Evolutionary conservation across 2,329 filamentous ascomycete genomes (phyloP), one percentile per base, ranked within the genome.

Genomic region (Penicillium sp.): DNA sequence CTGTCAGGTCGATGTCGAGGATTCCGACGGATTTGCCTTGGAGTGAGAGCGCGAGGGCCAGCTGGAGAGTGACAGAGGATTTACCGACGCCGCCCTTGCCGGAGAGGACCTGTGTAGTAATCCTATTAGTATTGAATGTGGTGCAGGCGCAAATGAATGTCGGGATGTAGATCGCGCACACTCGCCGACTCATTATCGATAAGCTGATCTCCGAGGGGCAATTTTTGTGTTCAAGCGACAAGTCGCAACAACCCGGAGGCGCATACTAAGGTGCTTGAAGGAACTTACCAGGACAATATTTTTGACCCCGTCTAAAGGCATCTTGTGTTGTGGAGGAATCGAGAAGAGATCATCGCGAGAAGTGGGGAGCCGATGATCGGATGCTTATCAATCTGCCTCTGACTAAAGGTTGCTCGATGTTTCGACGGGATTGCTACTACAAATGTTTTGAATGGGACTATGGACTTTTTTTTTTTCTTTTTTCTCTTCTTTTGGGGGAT

Each of bases 41-140:
- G 1, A 92, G 76, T 2, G 87, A 82, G 20, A 98, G 79, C 0
- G 89, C 88, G 25, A 98, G 77, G 6, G 92, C 92, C 11, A 98
- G 80, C 64, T 98, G 92, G 1, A 90, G 93, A 0, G 92, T 96
- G n/a, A 95, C 82, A 35, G 88, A 95, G 29, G 90, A 96, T 72
- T 98, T 98, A 41, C 92, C 92, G 13, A 98, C 92, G 53, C 92
- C 92, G 58, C 92, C 92, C 75, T 98, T 98, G 54, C 92, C 92
- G 9, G 92, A 96, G 32, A 98, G 82, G 46, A 90, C 76, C 70
- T 77, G 32, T 11, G 20, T 32, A 13, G n/a, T n/a, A 1, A 6
- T 7, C 22, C 12, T 12, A 20, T 44, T 29, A 44, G 38, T 25
- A 17, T 11, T 28, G 9, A 7, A 10, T 13, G 22, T 7, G 15